These are phyloP conservation scores for Arachnomyces sp. DNA, from an alignment of 2,329 filamentous ascomycete species.

Conservation along the genomic window DNA sequence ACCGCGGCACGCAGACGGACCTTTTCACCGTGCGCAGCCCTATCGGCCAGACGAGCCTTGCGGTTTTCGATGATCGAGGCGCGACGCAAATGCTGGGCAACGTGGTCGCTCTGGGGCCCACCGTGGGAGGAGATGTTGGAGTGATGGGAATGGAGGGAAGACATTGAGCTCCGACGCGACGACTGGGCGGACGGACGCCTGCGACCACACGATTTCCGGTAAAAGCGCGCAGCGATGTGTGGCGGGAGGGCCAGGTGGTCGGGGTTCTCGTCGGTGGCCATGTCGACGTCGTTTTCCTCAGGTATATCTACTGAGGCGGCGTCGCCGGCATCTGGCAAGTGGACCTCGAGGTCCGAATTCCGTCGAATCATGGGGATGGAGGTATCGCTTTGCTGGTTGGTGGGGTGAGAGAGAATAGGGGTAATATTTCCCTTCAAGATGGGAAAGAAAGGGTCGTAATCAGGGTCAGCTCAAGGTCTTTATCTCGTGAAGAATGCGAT, in stretches of 20 bases:
- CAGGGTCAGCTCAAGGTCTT: too few relatives aligned
- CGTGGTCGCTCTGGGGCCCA: conserved; percentile 47
- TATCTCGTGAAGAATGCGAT: too few relatives aligned
- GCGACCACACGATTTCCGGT: conserved; percentile 43
- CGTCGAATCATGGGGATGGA: conserved; percentile 29
- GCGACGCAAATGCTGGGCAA: conserved; percentile 57
- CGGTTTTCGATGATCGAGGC: conserved; percentile 57
- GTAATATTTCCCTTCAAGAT: too few relatives aligned
- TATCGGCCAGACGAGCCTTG: conserved; percentile 55
- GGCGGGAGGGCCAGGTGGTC: conserved; percentile 46
- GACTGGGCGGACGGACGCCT: conserved; percentile 55
- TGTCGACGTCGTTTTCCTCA: conserved; percentile 32
- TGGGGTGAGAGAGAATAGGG: too few relatives aligned
- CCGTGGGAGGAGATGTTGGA: conserved; percentile 44
- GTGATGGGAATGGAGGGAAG: conserved; percentile 54
- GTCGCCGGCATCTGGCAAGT: conserved; percentile 28
- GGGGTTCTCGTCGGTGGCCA: conserved; percentile 29
- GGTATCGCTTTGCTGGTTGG: too few relatives aligned
- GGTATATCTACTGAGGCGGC: conserved; percentile 19
- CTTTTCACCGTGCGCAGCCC: conserved; percentile 58
- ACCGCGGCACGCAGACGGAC: conserved; percentile 55
- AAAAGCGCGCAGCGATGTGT: conserved; percentile 56
- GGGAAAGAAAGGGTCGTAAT: too few relatives aligned
- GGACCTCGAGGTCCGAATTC: conserved; percentile 35
- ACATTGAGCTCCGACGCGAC: conserved; percentile 57